Base-by-base conservation (phyloP, 1,284 basidiomycete genomes). In the Ceratobasidium sp. region DNA sequence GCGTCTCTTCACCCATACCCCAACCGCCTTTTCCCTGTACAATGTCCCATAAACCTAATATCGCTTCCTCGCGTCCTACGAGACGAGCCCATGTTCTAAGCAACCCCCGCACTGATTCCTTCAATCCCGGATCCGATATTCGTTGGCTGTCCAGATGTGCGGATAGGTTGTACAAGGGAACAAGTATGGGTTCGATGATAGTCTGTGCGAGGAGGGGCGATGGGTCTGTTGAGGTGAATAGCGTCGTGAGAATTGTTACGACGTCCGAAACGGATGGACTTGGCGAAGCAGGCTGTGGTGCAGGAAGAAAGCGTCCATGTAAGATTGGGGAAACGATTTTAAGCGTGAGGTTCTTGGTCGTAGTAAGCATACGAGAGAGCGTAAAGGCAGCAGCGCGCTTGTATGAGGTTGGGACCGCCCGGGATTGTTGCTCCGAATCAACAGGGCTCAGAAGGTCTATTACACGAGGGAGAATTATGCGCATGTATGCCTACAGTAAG, bases 141-240 rank as follows among this genome's bases (percentile, higher is more conserved):
- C 87, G 90, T 41, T 69, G 66, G 14, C 81, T 82, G 27, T 88
- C 85, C 22, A 95, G 79, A 71, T 89, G 83, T 60, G 85, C 85
- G 4, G 87, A 82, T 2, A 96, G 84, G 0, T 89, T 85, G 80
- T 94, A 94, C 1, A 97, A 81, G 1, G 89, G 83, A 0, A 90
- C 83, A 0, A 92, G 79, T 57, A 96, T 88, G 0, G 93, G 92
- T 1, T 89, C 89, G 17, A 96, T 81, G 6, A 95, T 79, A 17
- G 84, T 82, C 0, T 90, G 86, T 57, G 93, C 87, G 48, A 94
- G 86, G 1, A 83, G 81, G 0, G 93, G 91, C 0, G 92, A 91
- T 2, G 94, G 93, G 76, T 96, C 94, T 5, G 91, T 89, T 77
- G 94, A 93, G 6, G 89, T 86, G 2, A 95, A 82, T 29, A 95